Evolutionary conservation across 139 green algal genomes (phyloP).

Genomic region (Eudorina sp.): DNA sequence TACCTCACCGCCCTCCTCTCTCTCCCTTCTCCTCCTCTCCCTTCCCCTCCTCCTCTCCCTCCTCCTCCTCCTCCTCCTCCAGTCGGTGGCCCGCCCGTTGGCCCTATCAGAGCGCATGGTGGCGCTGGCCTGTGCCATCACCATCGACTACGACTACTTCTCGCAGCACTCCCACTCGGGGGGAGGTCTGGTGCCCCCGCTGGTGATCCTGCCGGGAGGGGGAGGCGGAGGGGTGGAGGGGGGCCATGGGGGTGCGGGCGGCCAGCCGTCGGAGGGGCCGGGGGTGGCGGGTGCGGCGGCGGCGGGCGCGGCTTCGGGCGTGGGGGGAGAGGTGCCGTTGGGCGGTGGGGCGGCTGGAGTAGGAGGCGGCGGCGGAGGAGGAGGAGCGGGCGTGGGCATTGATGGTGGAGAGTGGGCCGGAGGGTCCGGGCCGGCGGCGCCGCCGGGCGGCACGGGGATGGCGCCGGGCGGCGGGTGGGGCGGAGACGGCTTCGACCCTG

Average conservation of each 20-base stretch:
- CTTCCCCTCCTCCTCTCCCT: neutral
- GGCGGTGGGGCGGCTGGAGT: neutral
- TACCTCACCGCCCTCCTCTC: neutral
- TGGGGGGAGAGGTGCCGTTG: neutral
- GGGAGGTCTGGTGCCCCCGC: constrained; percentile 55
- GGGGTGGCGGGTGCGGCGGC: constrained; percentile 36
- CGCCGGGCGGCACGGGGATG: no score
- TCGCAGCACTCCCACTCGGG: constrained; percentile 68
- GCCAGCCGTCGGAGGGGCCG: constrained; percentile 53
- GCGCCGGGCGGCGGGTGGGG: no score
- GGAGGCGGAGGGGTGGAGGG: neutral
- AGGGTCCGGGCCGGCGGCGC: no score
- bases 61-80: neutral
- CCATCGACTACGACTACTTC: constrained; percentile 70
- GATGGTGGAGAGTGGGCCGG: neutral
- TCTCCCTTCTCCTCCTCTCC: neutral
- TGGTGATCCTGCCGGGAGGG: constrained; percentile 58
- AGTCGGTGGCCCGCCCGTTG: constrained; percentile 71
- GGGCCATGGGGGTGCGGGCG: neutral
- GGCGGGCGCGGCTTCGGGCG: neutral
- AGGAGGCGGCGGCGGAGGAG: no score
- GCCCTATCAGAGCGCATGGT: constrained; percentile 82
- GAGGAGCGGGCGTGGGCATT: neutral
- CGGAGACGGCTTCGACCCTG: neutral
- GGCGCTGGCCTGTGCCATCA: constrained; percentile 83